Evolutionary conservation across 1,139 yeast species (phyloP), one percentile per base, ranked within the genome.

Genomic region (Hansenula lynferdii): DNA sequence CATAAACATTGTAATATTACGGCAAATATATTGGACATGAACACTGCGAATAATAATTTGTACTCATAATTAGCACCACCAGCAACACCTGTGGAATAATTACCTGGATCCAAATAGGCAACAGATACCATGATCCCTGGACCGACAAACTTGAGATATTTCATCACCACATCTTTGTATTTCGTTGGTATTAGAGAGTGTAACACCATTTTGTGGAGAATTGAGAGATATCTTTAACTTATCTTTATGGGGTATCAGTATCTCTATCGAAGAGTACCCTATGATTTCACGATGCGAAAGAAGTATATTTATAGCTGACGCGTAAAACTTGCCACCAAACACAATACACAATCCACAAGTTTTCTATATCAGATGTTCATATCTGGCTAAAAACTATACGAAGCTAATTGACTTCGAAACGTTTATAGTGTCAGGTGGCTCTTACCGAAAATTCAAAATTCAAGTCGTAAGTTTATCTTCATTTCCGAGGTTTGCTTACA

Each of bases 41-140:
- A 70, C 10, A 92, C 77, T 39, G 87, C 80, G 57, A 92, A 92
- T 22, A 92, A 65, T 40, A 92, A 70, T 51, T 85, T 81, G 63
- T 86, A 92, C 58, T 85, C 80, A 61, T 82, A 90, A 36, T 84
- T 81, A 14, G 96, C 89, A 40, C 96, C 96, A 18, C 94, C 95
- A 6, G 96, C 83, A 23, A 92, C 96, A 28, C 95, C 92, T 3
- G 97, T 87, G 24, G 96, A 83, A 62, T 90, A 92, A 63, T 92
- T 92, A 2, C 98, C 98, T 1, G 98, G 97, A 56, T 92, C 98
- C 85, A 92, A 86, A 57, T 90, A 92, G 0, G 97, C 96, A 37
- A 92, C 97, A 18, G 94, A 78, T 22, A 92, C 95, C 92, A 90
- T 81, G 35, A 90, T 72, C 1, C 97, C 97, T 0, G 97, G 97